phyloP scores from a whole-genome alignment of 345 rosid genomes.

The Moricandia arvensis region DNA sequence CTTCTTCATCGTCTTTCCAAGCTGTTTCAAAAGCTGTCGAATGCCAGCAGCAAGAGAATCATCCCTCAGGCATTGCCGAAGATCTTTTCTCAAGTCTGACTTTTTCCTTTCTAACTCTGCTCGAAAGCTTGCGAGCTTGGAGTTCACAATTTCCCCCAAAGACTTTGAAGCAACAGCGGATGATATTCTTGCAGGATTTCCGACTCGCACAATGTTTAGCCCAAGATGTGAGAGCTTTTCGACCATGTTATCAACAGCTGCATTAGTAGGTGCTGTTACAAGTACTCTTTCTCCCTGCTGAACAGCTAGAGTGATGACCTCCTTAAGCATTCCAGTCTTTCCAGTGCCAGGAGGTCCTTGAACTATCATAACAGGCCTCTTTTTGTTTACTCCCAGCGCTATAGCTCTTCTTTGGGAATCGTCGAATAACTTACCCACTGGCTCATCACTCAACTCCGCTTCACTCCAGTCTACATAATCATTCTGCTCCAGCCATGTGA shows the following conservation, averaged over 20 bases:
- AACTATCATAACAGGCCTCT: constrained; percentile 67
- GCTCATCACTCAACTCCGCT: constrained; percentile 53
- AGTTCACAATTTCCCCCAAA: constrained; percentile 75
- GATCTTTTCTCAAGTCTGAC: constrained; percentile 81
- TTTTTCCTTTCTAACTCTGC: constrained; percentile 83
- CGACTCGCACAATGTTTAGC: constrained; percentile 78
- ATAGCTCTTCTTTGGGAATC: constrained; percentile 68
- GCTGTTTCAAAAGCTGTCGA: constrained; percentile 93
- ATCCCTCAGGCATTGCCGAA: constrained; percentile 74
- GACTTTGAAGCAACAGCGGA: constrained; percentile 84
- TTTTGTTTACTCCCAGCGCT: constrained; percentile 78
- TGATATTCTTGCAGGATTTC: constrained; percentile 95
- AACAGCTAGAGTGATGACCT: constrained; percentile 66
- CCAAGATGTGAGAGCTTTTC: constrained; percentile 76
- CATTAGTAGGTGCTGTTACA: constrained; percentile 93
- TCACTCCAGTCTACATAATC: constrained; percentile 58
- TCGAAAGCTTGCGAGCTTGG: constrained; percentile 60
- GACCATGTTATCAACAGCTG: constrained; percentile 96
- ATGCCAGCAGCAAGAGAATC: constrained; percentile 97
- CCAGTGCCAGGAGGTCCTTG: constrained; percentile 99
- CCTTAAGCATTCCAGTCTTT: constrained; percentile 87
- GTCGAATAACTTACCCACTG: constrained; percentile 50
- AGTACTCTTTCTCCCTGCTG: constrained; percentile 93
- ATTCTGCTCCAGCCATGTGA: constrained; percentile 65
- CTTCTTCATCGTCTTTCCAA: constrained; percentile 77